phyloP scores from a whole-genome alignment of 352 stramenopile genomes.

The Lagenidium sp. region DNA sequence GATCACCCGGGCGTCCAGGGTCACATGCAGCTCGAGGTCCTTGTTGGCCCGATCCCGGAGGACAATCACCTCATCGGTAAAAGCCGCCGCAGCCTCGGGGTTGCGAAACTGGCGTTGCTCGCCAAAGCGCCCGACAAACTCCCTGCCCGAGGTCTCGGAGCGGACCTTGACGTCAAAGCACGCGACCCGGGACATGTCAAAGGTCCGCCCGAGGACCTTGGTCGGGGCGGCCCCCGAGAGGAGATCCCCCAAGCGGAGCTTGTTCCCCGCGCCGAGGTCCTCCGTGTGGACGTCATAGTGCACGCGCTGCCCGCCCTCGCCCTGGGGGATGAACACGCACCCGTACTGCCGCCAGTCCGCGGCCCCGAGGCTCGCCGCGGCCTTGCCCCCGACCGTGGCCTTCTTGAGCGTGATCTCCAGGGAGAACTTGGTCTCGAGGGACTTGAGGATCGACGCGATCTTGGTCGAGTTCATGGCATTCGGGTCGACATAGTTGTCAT shows the following conservation, averaged over 20 bases:
- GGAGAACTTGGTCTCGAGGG: conserved; percentile 34
- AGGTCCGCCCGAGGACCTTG: conserved; percentile 41
- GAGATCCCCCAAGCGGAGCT: conserved; percentile 25
- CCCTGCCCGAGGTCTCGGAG: conserved; percentile 18
- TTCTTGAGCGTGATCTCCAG: conserved; percentile 33
- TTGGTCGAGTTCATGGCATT: conserved; percentile 12
- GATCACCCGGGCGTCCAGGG: conserved; percentile 30
- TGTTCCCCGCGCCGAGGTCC: conserved; percentile 26
- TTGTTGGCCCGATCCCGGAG: conserved; percentile 35
- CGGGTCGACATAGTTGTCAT: conserved; percentile 47
- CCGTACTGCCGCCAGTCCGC: conserved; percentile 30
- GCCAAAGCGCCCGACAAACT: conserved; percentile 32
- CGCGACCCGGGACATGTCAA: conserved; percentile 40
- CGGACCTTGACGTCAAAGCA: conserved; percentile 46
- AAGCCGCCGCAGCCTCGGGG: conserved; percentile 13
- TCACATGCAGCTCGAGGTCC: conserved; percentile 22
- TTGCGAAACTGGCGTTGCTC: conserved; percentile 18
- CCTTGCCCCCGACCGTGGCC: conserved; percentile 1
- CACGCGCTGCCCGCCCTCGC: conserved; percentile 30
- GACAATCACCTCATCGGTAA: conserved; percentile 23
- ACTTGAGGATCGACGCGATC: conserved; percentile 7
- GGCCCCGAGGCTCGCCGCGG: not conserved
- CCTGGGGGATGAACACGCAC: conserved; percentile 37
- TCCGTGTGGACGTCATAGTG: conserved; percentile 36
- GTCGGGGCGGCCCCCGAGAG: conserved; percentile 1